phyloP scores from a whole-genome alignment of 352 stramenopile species.

The Labyrinthula sp. region DNA sequence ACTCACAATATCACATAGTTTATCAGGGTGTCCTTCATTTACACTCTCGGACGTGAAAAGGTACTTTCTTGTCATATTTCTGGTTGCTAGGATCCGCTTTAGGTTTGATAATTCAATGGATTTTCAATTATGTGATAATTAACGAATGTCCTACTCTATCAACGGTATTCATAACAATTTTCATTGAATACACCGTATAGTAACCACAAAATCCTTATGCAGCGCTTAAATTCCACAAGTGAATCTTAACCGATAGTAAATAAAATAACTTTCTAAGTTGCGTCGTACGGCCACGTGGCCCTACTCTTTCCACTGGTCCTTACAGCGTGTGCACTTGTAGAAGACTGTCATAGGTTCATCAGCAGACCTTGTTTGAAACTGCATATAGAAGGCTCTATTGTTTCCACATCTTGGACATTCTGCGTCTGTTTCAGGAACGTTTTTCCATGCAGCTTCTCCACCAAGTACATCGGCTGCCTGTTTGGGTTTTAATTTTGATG shows the following conservation, averaged over 20 bases:
- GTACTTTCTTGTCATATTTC: conserved; percentile 45
- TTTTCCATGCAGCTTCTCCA: conserved; percentile 64
- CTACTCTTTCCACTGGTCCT: conserved; percentile 30
- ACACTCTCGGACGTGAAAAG: conserved; percentile 95
- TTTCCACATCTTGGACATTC: conserved; percentile 79
- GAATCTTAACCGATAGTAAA: too few relatives aligned
- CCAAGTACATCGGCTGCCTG: conserved; percentile 68
- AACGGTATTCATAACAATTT: too few relatives aligned
- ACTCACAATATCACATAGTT: conserved; percentile 34
- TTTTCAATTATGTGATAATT: too few relatives aligned
- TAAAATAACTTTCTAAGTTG: too few relatives aligned
- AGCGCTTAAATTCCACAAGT: too few relatives aligned
- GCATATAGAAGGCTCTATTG: conserved; percentile 97
- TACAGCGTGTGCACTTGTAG: conserved; percentile 47
- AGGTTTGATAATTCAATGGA: too few relatives aligned
- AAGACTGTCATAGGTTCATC: conserved; percentile 98
- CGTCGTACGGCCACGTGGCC: too few relatives aligned
- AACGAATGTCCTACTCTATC: too few relatives aligned
- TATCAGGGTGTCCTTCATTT: conserved; percentile 96
- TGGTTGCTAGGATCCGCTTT: too few relatives aligned
- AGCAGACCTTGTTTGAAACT: conserved; percentile 97
- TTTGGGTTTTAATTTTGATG: conserved; percentile 47
- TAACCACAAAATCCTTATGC: too few relatives aligned
- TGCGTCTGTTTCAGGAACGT: conserved; percentile 63
- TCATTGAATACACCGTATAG: too few relatives aligned